These are phyloP conservation scores for Candida schatavii DNA, from an alignment of 805 yeast species.

Conservation along the genomic window DNA sequence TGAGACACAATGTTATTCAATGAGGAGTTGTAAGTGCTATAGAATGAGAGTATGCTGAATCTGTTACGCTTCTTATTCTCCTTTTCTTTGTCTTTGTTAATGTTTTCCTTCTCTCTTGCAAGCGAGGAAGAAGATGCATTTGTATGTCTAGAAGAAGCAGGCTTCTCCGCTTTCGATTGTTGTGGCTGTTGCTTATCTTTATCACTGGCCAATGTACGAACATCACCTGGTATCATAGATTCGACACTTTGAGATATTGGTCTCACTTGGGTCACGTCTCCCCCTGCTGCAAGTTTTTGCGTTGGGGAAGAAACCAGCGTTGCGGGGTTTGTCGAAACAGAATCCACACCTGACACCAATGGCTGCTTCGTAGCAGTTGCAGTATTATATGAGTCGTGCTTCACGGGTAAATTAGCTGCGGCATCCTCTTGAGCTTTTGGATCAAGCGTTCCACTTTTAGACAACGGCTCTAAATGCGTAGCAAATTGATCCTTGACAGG, in stretches of 20 bases:
- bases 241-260: not conserved
- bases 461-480: slow-evolving; percentile 31
- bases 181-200: slow-evolving; percentile 19
- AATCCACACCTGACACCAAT: not conserved
- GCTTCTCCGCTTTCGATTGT: slow-evolving; percentile 9
- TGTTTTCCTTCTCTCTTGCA: slow-evolving; percentile 19
- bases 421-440: not conserved
- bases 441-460: slow-evolving; percentile 20
- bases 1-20: slow-evolving; percentile 11
- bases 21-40: slow-evolving; percentile 31
- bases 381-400: too few species aligned
- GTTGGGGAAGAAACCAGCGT: not conserved
- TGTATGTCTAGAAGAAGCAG: not conserved
- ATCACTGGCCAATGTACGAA: not conserved
- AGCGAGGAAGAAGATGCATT: not conserved
- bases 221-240: slow-evolving; percentile 2
- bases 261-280: too few species aligned
- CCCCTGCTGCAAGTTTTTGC: too few species aligned
- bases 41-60: slow-evolving; percentile 43
- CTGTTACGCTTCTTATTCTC: slow-evolving; percentile 36
- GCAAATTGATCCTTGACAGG: slow-evolving; percentile 19
- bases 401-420: not conserved
- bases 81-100: slow-evolving; percentile 19
- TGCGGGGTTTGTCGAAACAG: not conserved
- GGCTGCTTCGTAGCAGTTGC: too few species aligned